Base-by-base conservation (phyloP, 768 basidiomycete genomes). In the Auricularia sp. region DNA sequence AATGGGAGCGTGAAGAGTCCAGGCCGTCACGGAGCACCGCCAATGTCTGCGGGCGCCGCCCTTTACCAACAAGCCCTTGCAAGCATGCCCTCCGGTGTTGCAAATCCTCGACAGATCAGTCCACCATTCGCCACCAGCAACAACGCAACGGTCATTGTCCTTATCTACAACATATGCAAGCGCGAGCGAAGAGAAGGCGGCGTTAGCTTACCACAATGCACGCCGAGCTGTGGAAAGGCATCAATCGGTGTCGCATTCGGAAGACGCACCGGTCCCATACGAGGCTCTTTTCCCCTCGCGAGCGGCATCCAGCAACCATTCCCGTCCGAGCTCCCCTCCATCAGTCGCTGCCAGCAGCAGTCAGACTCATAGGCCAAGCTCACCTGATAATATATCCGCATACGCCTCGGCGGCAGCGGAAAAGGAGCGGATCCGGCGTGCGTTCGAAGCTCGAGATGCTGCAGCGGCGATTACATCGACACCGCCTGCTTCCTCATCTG, bases 101-200 rank as follows among this genome's bases (percentile, higher is more conserved):
- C 3, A 2, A 70, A 12, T 63, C 72, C 33, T 69, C 74, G n/a
- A 56, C 71, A 6, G 43, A 64, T 29, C 72, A 65, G 51, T 66
- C 64, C 11, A 23, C 64, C 33, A 33, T 66, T 65, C 75, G 4
- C 36, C 68, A 43, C 65, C 72, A 6, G 63, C 67, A 21, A 29
- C 29, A 29, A 39, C 35, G 23, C 44, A 70, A 4, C 66, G 70
- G 2, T 61, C 62, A 8, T 71, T 78, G 3, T 81, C 84, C 36
- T 80, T 63, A 14, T 56, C 61, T 16, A 42, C 14, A 33, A 14
- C 23, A 36, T 88, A 84, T 69, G 74, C 76, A 39, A 83, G 84
- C 21, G 89, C 89, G 0, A 86, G 85, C 66, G 81, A 88, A 70
- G 90, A 92, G 74, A 91, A 91, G 71, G 87, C 83, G 2, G 86